Evolutionary conservation across 345 rosid species (phyloP).

Genomic region (Leavenworthia alabamica): DNA sequence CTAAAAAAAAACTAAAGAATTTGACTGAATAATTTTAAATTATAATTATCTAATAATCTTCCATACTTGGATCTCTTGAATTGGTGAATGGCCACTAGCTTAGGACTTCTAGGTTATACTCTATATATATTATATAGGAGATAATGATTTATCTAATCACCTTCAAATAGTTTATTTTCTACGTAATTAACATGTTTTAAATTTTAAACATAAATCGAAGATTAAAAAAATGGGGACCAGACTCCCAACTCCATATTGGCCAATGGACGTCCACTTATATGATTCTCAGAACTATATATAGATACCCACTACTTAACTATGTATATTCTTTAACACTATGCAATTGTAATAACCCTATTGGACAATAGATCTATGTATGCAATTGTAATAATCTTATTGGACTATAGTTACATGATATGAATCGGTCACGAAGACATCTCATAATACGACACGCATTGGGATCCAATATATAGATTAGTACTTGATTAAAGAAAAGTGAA

Average conservation of each 20-base stretch:
- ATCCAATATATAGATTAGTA: background rate
- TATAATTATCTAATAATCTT: background rate
- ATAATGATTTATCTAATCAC: conserved; percentile 33
- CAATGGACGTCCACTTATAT: conserved; percentile 41
- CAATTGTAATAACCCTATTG: conserved; percentile 22
- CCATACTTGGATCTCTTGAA: conserved; percentile 18
- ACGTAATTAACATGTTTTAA: background rate
- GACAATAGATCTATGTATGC: background rate
- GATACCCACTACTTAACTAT: conserved; percentile 32
- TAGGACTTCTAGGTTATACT: background rate
- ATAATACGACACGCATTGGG: conserved; percentile 14
- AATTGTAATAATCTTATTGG: conserved; percentile 23
- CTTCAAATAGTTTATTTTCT: conserved; percentile 12
- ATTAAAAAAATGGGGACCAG: conserved; percentile 18
- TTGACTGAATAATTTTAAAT: background rate
- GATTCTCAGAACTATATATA: conserved; percentile 18
- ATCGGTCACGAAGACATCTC: conserved; percentile 12
- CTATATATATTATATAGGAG: conserved; percentile 1
- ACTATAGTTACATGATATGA: background rate
- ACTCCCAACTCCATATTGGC: conserved; percentile 33
- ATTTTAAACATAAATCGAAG: background rate
- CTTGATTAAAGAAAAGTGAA: background rate
- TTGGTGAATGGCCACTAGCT: conserved; percentile 27
- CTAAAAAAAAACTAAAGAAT: background rate
- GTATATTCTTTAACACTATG: background rate